These are phyloP conservation scores for Acanthamoeba sp. DNA, from an alignment of 208 protist species.

Conservation along the genomic window DNA sequence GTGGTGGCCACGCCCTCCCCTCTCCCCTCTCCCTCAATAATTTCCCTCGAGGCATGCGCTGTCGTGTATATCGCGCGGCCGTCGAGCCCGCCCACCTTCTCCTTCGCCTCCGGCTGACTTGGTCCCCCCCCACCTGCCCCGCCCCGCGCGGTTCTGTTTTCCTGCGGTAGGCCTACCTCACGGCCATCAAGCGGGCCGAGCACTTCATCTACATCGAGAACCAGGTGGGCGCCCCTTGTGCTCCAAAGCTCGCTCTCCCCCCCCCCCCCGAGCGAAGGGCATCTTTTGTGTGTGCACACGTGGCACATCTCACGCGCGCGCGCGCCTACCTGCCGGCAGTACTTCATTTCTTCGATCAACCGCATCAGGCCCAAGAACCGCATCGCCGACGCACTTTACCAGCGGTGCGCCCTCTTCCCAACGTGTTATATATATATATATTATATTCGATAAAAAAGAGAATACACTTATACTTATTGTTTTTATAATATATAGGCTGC, in stretches of 20 bases:
- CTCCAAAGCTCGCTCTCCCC: no score
- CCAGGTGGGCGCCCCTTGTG: background rate
- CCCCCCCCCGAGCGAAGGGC: no score
- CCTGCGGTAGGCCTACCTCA: slow-evolving; percentile 61
- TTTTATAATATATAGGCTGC: background rate
- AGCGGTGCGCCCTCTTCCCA: no score
- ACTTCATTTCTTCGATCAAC: slow-evolving; percentile 76
- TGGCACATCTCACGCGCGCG: no score
- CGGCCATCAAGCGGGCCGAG: slow-evolving; percentile 76
- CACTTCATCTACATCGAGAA: slow-evolving; percentile 87
- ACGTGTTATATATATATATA: no score
- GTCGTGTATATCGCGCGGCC: no score
- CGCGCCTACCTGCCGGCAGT: no score
- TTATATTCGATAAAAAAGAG: no score
- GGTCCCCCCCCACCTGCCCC: background rate
- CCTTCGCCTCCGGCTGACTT: background rate
- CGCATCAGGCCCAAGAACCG: slow-evolving; percentile 77
- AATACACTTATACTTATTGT: no score
- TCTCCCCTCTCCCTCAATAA: slow-evolving; percentile 27
- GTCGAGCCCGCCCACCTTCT: no score
- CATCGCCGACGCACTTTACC: slow-evolving; percentile 75
- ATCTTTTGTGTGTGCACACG: no score
- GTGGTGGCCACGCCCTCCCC: background rate
- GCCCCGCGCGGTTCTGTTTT: background rate
- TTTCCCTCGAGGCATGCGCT: no score